A percentile compares a stretch with the other conserved stretches of the same genome.
Evolutionary conservation across 768 basidiomycete genomes (phyloP).

Genomic region (Piloderma croceum): DNA sequence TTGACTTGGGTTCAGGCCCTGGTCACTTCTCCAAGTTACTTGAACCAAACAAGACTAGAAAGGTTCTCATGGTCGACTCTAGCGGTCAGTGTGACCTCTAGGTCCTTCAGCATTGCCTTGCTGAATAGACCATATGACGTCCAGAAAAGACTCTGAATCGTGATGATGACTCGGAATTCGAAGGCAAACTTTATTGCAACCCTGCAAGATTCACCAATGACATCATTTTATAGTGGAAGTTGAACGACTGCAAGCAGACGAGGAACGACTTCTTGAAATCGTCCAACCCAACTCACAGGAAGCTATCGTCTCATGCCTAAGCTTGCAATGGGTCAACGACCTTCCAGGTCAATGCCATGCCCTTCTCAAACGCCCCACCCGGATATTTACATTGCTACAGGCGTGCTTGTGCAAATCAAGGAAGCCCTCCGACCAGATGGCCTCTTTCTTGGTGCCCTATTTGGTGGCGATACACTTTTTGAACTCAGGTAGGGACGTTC

Average conservation of each 20-base stretch:
- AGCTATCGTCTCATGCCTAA: constrained; percentile 85
- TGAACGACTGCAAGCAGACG: constrained; percentile 74
- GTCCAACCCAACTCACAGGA: constrained; percentile 77
- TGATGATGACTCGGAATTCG: constrained; percentile 74
- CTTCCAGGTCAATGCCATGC: constrained; percentile 62
- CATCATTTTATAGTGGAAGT: constrained; percentile 53
- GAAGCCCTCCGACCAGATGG: constrained; percentile 86
- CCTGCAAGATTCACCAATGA: constrained; percentile 1
- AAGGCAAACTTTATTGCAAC: constrained; percentile 50
- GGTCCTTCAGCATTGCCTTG: constrained; percentile 1
- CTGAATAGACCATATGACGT: neutral
- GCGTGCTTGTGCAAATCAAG: constrained; percentile 79
- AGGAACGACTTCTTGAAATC: constrained; percentile 67
- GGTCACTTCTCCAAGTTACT: constrained; percentile 88
- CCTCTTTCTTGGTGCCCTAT: constrained; percentile 88
- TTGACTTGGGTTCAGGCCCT: constrained; percentile 88
- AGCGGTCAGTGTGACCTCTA: constrained; percentile 51
- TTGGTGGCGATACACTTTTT: constrained; percentile 94
- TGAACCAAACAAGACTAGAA: constrained; percentile 59
- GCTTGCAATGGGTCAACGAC: constrained; percentile 97
- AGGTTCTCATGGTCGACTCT: constrained; percentile 80
- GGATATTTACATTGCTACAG: constrained; percentile 32
- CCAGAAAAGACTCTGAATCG: constrained; percentile 67
- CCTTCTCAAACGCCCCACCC: constrained; percentile 1
- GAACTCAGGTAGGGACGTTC: constrained; percentile 64